Base-by-base conservation (phyloP, 495 filamentous ascomycete genomes). In the Talaromyces trachyspermus region DNA sequence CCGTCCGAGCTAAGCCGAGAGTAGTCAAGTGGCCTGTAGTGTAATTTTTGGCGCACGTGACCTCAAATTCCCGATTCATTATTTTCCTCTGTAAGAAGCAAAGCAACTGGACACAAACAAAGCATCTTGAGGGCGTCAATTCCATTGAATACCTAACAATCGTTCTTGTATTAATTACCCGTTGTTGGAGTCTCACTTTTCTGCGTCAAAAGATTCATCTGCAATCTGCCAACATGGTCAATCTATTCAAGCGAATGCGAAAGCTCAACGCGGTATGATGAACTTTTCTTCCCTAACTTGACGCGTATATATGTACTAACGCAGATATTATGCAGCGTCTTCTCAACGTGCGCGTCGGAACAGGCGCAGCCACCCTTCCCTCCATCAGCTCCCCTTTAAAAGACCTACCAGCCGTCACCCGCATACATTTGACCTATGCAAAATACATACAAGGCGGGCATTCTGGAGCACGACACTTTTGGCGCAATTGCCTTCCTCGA, bases 391-490 rank as follows among this genome's bases (percentile, higher is more conserved):
- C 55, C 33, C 61, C 70, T 51, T 58, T 60, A 48, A 60, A 65
- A 56, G 81, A 90, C 52, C 67, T 65, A 49, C 69, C 70, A 47
- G 59, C 64, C 35, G 80, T 98, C 42, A 84, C 85, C 48, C 74
- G 84, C 49, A 83, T 98, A 61, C 85, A 90, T 65, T 65, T 98
- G 58, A 80, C 85, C 53, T 95, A 95, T 62, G 80, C 84, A 11
- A 54, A 55, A 32, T 83, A 76, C 53, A 73, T 79, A 46, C 63
- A 70, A 48, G 51, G 51, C 48, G 69, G 70, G 33, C 86, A 95
- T 63, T 74, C 85, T 59, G 91, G 91, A 19, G 80, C 92, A 26
- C 84, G 86, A 49, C 87, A 88, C 72, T 95, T 98, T 75, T 95
- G 88, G 89, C 80, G 77, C 40, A 66, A 79, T 29, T 84, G 78